Evolutionary conservation across 768 basidiomycete species (phyloP).

Genomic region (Rossbeevera mucosa): DNA sequence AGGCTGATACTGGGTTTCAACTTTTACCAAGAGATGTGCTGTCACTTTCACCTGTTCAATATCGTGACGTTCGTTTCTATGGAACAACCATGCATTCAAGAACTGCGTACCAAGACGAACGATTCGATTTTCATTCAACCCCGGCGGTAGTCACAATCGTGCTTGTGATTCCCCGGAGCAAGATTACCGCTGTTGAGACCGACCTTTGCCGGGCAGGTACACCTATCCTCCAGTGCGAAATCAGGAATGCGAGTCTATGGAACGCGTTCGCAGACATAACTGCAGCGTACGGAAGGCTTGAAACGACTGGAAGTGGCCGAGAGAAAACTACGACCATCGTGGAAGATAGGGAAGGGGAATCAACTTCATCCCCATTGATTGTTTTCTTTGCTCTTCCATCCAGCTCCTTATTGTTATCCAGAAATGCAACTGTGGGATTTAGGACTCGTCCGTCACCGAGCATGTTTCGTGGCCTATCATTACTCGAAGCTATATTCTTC

Average conservation of each 20-base stretch:
- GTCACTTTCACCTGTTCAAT: constrained; percentile 39
- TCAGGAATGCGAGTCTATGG: constrained; percentile 8
- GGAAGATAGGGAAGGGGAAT: constrained; percentile 17
- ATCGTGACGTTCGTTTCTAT: constrained; percentile 31
- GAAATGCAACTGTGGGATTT: constrained; percentile 14
- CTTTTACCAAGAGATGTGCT: constrained; percentile 45
- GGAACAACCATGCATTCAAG: constrained; percentile 10
- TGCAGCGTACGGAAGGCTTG: constrained; percentile 20
- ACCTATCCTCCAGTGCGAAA: constrained; percentile 24
- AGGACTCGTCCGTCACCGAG: constrained; percentile 17
- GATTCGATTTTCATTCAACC: constrained; percentile 26
- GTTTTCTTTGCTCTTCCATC: constrained; percentile 24
- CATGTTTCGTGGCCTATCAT: not conserved
- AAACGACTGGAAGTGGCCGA: constrained; percentile 13
- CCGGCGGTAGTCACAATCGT: constrained; percentile 31
- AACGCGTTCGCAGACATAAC: constrained; percentile 21
- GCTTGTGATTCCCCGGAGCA: constrained; percentile 30
- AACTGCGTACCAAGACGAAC: constrained; percentile 3
- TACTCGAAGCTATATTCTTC: constrained; percentile 19
- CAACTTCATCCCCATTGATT: constrained; percentile 17
- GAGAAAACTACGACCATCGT: constrained; percentile 17
- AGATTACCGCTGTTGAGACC: constrained; percentile 18
- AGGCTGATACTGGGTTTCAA: constrained; percentile 24
- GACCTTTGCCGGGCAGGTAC: constrained; percentile 21
- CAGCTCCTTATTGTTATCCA: constrained; percentile 12